A percentile compares a stretch with the other conserved stretches of the same genome.
These are phyloP conservation scores for Umbellularia californica DNA, from an alignment of 164 flowering plant species.

Conservation along the genomic window DNA sequence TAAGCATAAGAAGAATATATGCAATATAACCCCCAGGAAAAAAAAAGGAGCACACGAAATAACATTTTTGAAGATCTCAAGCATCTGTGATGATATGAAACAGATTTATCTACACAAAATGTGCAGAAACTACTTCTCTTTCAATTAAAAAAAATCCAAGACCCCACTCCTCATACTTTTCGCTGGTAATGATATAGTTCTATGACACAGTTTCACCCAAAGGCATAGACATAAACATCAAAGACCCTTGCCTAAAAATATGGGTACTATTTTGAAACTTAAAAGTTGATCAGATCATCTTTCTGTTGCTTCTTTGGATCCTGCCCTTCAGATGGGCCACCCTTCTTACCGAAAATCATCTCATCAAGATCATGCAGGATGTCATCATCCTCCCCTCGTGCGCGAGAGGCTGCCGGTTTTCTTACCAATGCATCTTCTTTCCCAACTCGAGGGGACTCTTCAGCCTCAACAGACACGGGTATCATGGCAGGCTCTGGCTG, in stretches of 20 bases:
- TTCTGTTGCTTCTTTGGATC: slow-evolving; percentile 52
- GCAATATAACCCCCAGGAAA: too few relatives aligned
- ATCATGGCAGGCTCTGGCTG: slow-evolving; percentile 89
- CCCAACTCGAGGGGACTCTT: slow-evolving; percentile 63
- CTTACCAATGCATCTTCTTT: slow-evolving; percentile 69
- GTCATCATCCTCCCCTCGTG: slow-evolving; percentile 61
- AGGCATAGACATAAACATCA: not conserved
- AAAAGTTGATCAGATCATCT: slow-evolving; percentile 74
- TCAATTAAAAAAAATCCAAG: not conserved
- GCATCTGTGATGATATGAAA: not conserved
- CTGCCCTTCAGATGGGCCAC: slow-evolving; percentile 51
- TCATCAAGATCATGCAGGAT: slow-evolving; percentile 97
- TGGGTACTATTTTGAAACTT: slow-evolving; percentile 8
- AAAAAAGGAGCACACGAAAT: too few relatives aligned
- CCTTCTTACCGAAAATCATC: slow-evolving; percentile 97
- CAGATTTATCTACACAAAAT: not conserved
- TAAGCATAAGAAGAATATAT: too few relatives aligned
- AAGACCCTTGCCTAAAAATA: not conserved
- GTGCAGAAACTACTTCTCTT: not conserved
- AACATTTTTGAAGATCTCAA: not conserved
- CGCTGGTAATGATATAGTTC: not conserved
- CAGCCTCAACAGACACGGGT: slow-evolving; percentile 85
- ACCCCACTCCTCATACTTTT: not conserved
- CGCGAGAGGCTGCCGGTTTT: slow-evolving; percentile 53
- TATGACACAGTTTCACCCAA: not conserved